A percentile compares a stretch with the other conserved stretches of the same genome.
These are phyloP conservation scores for Zygoascus tannicola DNA, from an alignment of 805 yeast genomes.

Conservation along the genomic window DNA sequence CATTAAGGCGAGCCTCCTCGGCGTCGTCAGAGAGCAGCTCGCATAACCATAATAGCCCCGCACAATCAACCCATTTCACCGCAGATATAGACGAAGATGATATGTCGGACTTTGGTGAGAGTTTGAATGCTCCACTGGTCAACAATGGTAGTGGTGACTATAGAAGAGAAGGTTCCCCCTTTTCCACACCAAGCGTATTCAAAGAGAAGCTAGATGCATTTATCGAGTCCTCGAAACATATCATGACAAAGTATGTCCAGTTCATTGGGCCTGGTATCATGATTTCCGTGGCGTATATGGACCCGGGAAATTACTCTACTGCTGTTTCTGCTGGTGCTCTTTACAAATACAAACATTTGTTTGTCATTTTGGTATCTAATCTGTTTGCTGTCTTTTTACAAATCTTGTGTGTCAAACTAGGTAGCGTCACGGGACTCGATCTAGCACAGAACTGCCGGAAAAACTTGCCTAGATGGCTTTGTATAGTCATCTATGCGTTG, in stretches of 20 bases:
- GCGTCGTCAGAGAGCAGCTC: not conserved
- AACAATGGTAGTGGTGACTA: not conserved
- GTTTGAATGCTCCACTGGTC: not conserved
- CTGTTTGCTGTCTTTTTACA: conserved; percentile 77
- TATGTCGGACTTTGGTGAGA: not conserved
- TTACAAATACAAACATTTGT: conserved; percentile 62
- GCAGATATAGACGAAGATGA: conserved; percentile 3
- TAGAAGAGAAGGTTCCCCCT: not conserved
- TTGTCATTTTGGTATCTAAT: conserved; percentile 67
- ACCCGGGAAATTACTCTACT: conserved; percentile 89
- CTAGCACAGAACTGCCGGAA: conserved; percentile 74
- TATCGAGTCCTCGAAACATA: conserved; percentile 11
- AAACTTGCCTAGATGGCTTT: conserved; percentile 60
- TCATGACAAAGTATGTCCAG: conserved; percentile 44
- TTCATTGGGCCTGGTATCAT: conserved; percentile 84
- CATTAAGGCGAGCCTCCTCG: not conserved
- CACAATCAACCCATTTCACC: not conserved
- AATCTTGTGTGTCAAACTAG: conserved; percentile 72
- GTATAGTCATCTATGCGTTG: conserved; percentile 51
- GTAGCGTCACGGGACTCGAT: conserved; percentile 84
- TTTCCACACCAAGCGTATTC: not conserved
- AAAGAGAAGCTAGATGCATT: conserved; percentile 13
- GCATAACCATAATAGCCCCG: not conserved
- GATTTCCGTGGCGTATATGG: conserved; percentile 87
- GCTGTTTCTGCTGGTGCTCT: conserved; percentile 84